phyloP scores from a whole-genome alignment of 2,329 filamentous ascomycete genomes.

The Beauveria sp. region DNA sequence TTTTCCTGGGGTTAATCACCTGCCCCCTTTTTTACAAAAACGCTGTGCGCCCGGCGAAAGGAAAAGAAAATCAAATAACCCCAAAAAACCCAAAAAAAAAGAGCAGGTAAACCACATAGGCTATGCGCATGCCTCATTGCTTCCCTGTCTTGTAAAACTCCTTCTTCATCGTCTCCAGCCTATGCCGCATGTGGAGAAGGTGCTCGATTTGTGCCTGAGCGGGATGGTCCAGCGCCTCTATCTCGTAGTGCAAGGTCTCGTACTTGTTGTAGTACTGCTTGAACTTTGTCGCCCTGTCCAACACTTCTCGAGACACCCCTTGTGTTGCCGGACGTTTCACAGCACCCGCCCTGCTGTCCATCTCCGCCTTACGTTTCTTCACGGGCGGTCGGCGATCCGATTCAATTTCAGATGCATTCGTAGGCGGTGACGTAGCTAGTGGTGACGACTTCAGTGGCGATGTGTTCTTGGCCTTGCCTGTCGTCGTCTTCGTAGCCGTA shows the following conservation, averaged over 20 bases:
- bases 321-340: conserved; percentile 26
- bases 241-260: conserved; percentile 47
- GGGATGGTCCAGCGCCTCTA: conserved; percentile 42
- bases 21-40: neutral
- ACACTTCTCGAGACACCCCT: conserved; percentile 31
- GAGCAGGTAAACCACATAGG: neutral
- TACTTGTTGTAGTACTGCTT: conserved; percentile 50
- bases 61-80: neutral
- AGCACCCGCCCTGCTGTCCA: conserved; percentile 16
- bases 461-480: conserved; percentile 40
- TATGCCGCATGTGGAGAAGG: conserved; percentile 46
- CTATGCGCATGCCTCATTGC: conserved; percentile 14
- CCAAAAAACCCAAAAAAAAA: too few relatives aligned
- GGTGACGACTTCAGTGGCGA: conserved; percentile 58
- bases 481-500: neutral
- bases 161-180: conserved; percentile 49
- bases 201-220: conserved; percentile 42
- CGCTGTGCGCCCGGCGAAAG: neutral
- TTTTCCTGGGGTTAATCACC: neutral
- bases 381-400: conserved; percentile 23
- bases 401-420: conserved; percentile 57
- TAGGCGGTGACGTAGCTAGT: conserved; percentile 56
- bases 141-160: conserved; percentile 41
- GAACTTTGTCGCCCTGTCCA: conserved; percentile 48
- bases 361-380: conserved; percentile 38